Evolutionary conservation across 345 rosid genomes (phyloP).

Genomic region (Geranium rotundifolium): DNA sequence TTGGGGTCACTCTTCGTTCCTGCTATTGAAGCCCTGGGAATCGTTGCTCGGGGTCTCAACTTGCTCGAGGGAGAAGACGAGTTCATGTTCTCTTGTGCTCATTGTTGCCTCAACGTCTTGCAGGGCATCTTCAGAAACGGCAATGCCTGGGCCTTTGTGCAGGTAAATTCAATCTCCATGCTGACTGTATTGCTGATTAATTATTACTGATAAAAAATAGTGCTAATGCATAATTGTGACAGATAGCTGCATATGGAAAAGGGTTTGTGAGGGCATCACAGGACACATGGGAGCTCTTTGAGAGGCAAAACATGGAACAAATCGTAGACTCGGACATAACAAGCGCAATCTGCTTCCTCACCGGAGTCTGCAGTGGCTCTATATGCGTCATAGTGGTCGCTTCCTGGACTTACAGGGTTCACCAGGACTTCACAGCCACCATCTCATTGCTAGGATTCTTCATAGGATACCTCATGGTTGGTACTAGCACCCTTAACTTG

Average conservation of each 20-base stretch:
- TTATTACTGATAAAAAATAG: too few relatives aligned
- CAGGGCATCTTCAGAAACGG: constrained; percentile 67
- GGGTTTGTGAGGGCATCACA: constrained; percentile 90
- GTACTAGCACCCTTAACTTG: constrained; percentile 9
- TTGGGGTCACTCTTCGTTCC: constrained; percentile 91
- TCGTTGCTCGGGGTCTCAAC: constrained; percentile 70
- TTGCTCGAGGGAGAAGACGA: constrained; percentile 96
- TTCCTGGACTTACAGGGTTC: constrained; percentile 63
- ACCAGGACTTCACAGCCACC: constrained; percentile 63
- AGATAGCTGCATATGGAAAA: constrained; percentile 93
- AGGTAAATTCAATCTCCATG: too few relatives aligned
- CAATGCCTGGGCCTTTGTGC: constrained; percentile 98
- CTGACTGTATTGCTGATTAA: too few relatives aligned
- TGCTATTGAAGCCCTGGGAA: constrained; percentile 73
- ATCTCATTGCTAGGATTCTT: constrained; percentile 62
- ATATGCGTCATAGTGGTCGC: constrained; percentile 73
- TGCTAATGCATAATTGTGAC: neutral
- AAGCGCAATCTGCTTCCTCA: constrained; percentile 89
- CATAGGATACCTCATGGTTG: constrained; percentile 91
- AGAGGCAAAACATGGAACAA: constrained; percentile 38
- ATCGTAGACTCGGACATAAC: constrained; percentile 81
- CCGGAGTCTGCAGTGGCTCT: constrained; percentile 90
- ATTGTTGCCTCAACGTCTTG: constrained; percentile 82
- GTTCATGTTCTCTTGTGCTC: constrained; percentile 98
- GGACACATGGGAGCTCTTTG: constrained; percentile 77